Evolutionary conservation across 805 yeast species (phyloP).

Genomic region (Starmerella khaoyaiensis): DNA sequence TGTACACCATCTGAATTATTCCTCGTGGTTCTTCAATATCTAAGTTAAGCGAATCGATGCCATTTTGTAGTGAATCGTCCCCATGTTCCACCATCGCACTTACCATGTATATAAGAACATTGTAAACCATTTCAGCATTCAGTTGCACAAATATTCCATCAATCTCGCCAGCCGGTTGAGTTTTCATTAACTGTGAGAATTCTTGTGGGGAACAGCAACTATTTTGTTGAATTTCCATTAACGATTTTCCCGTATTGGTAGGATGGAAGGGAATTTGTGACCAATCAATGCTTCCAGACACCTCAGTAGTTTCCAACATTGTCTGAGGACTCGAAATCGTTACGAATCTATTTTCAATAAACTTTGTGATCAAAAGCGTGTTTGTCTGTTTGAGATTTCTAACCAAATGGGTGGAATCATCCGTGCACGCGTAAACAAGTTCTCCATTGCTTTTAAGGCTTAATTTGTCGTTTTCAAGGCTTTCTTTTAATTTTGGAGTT

Average conservation of each 20-base stretch:
- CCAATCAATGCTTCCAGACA: slow-evolving; percentile 19
- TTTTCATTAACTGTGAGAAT: slow-evolving; percentile 41
- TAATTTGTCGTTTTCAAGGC: slow-evolving; percentile 16
- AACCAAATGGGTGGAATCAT: slow-evolving; percentile 13
- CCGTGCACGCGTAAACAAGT: slow-evolving; percentile 18
- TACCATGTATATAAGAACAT: slow-evolving; percentile 22
- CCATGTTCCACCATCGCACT: slow-evolving; percentile 19
- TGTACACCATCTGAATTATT: slow-evolving; percentile 39
- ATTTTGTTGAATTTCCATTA: not conserved
- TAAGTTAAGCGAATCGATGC: not conserved
- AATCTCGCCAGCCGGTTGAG: slow-evolving; percentile 42
- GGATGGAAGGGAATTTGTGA: slow-evolving; percentile 20
- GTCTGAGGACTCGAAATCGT: slow-evolving; percentile 22
- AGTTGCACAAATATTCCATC: slow-evolving; percentile 34
- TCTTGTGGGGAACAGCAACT: slow-evolving; percentile 35
- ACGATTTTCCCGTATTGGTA: not conserved
- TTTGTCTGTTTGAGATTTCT: slow-evolving; percentile 57
- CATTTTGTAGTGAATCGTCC: slow-evolving; percentile 5
- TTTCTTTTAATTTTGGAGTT: slow-evolving; percentile 21
- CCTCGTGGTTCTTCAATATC: slow-evolving; percentile 29
- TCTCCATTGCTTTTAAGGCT: slow-evolving; percentile 9
- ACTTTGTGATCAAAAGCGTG: slow-evolving; percentile 37
- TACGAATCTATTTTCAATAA: no score
- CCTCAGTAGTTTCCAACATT: slow-evolving; percentile 20
- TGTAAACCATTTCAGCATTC: slow-evolving; percentile 18